Base-by-base conservation (phyloP, 441 rosid species). In the Gossypium aridum region DNA sequence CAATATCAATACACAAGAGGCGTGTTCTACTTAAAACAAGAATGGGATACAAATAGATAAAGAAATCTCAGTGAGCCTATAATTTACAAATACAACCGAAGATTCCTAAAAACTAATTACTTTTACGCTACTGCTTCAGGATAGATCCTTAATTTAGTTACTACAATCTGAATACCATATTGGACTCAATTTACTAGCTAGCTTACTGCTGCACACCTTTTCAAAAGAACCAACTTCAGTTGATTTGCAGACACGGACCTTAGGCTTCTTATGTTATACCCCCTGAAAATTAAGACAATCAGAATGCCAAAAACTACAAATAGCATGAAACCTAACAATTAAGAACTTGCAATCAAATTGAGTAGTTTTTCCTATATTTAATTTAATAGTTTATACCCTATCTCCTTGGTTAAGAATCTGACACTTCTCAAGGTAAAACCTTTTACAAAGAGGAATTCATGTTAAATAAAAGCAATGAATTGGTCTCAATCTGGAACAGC, bases 231-330 rank as follows among this genome's bases (percentile, higher is more conserved):
- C 69, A 45, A 75, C 75, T 67, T 71, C 55, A 51, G 72, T 34
- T 12, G 31, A 66, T 61, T 55, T 61, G 45, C 60, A 67, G 71
- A 3, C 56, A 53, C 4, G 16, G 47, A 17, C 9, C 9, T 9
- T 16, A 26, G 28, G 47, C 12, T 70, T 28, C 62, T 55, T 51
- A 55, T 7, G 64, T 49, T 76, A 64, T 10, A 78, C 71, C n/a
- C 78, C 81, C 85, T 80, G 79, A 78, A 55, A 56, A 37, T 23
- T 19, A 55, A 70, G 7, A 25, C 49, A 23, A 28, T 17, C 25
- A 20, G 64, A 23, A 31, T 57, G 60, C 64, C 34, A 20, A 28
- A 28, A 39, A 4, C 14, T 34, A 26, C 47, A 14, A 79, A 34
- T 13, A 12, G 16, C 14, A 28, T 19, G 65, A 28, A 60, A 23